phyloP scores from a whole-genome alignment of 768 basidiomycete species.

The Termitomyces sp. region DNA sequence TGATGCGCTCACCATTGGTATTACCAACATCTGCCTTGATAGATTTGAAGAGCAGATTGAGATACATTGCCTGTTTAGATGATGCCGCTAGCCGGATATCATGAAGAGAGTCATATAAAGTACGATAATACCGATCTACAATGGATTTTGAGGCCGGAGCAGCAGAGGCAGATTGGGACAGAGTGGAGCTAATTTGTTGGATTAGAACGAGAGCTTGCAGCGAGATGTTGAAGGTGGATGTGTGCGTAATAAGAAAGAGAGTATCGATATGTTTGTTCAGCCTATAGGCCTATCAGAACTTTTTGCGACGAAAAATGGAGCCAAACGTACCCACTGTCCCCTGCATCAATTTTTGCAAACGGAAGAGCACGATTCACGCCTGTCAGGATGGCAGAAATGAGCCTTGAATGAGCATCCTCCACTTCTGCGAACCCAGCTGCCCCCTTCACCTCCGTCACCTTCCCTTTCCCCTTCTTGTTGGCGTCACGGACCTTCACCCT shows the following conservation, averaged over 20 bases:
- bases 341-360: constrained; percentile 77
- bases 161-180: constrained; percentile 32
- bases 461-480: constrained; percentile 31
- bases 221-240: constrained; percentile 94
- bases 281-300: constrained; percentile 27
- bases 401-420: constrained; percentile 73
- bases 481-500: constrained; percentile 19
- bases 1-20: constrained; percentile 50
- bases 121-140: constrained; percentile 67
- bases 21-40: constrained; percentile 62
- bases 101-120: constrained; percentile 84
- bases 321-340: constrained; percentile 50
- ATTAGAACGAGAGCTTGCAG: constrained; percentile 88
- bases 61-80: constrained; percentile 94
- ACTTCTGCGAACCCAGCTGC: constrained; percentile 69
- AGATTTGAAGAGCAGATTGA: constrained; percentile 90
- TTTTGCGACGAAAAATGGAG: not conserved
- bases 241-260: constrained; percentile 92
- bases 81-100: constrained; percentile 77
- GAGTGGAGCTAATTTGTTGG: constrained; percentile 68
- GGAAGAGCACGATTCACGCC: constrained; percentile 95
- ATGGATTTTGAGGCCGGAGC: constrained; percentile 43
- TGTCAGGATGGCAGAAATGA: constrained; percentile 86
- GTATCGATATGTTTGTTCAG: constrained; percentile 87
- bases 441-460: constrained; percentile 34